Evolutionary conservation across 371 early-diverging fungal species (phyloP), one percentile per base, ranked within the genome.

Genomic region (Mucor velutinosus): DNA sequence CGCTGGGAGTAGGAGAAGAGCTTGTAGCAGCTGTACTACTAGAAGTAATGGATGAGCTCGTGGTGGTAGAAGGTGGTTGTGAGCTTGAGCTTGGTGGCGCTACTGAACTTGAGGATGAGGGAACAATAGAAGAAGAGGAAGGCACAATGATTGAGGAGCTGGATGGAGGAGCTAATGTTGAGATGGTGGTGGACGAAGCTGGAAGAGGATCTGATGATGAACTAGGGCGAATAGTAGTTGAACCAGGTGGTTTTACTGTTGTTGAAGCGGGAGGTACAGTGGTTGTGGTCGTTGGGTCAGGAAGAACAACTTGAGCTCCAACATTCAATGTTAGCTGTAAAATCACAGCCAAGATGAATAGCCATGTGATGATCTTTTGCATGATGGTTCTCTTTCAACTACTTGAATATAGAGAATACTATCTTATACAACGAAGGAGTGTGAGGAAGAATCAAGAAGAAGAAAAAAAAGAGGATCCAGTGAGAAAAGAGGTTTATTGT

Each of bases 161-260:
- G 21, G 69, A 37, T 32, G 58, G 29, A 25, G 57, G 25, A 23
- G 61, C 39, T 53, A 67, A 35, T 15, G 72, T 67, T 32, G 68
- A 63, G 11, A 43, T 1, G 23, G 65, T 58, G 11, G 62, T 27
- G 17, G 61, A 37, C 15, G 56, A 17, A 33, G 62, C 12, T 25
- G 62, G 25, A 19, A n/a, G 3, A 14, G 56, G 56, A 6, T 33
- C 4, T 57, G 25, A 7, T 27, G 65, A 32, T 10, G 64, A 17
- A 29, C 55, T 35, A 21, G 57, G 25, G 23, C 47, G 39, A 33
- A 39, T 27, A 12, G 57, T 19, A 11, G 68, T 25, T 10, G 72
- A 7, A 47, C 35, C 27, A 30, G 63, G 19, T 15, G 64, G 14
- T 29, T 43, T 49, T 5, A 43, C n/a, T 30, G 35, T 51, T 27